Evolutionary conservation across 768 basidiomycete genomes (phyloP), one percentile per base, ranked within the genome.

Genomic region (Leccinum aurantiacum): DNA sequence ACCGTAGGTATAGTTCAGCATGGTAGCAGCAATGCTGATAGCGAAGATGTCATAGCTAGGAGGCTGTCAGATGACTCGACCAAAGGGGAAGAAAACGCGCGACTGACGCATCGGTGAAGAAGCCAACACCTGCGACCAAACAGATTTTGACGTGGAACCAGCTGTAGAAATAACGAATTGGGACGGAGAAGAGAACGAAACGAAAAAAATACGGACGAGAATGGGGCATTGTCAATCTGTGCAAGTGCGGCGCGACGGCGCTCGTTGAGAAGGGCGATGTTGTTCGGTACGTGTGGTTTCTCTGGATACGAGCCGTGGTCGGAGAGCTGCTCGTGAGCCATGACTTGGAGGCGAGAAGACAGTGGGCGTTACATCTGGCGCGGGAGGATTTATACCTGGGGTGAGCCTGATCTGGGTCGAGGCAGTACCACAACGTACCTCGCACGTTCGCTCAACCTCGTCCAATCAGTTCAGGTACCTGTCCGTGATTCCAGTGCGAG

Each of bases 91-190:
- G 19, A 41, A 17, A 24, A 57, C 24, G n/a, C 49, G 8, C 1
- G 74, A 54, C 82, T 66, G 64, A 86, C 83, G 88, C 86, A 76
- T 91, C 93, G 53, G 93, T 93, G 80, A 94, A 95, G 82, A 95
- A 95, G 27, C 93, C 93, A 10, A 89, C 89, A 66, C 93, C 91
- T 3, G 91, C 78, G 11, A 83, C 83, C 58, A 84, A 63, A 66
- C 84, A 85, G 61, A 87, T 81, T 73, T 92, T 93, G 58, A 88
- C 85, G 67, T 95, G 93, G 78, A 93, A 94, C 86, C 88, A 90
- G 7, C 89, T 90, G 56, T 2, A 46, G 33, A 58, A 48, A 22
- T 29, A 2, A 15, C 54, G 25, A 65, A 55, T 33, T 5, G 24
- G 17, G 13, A 24, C 0, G 53, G 53, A 22, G 11, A n/a, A 25